Base-by-base conservation (phyloP, 305 asterid genomes). In the Nicotiana rustica region DNA sequence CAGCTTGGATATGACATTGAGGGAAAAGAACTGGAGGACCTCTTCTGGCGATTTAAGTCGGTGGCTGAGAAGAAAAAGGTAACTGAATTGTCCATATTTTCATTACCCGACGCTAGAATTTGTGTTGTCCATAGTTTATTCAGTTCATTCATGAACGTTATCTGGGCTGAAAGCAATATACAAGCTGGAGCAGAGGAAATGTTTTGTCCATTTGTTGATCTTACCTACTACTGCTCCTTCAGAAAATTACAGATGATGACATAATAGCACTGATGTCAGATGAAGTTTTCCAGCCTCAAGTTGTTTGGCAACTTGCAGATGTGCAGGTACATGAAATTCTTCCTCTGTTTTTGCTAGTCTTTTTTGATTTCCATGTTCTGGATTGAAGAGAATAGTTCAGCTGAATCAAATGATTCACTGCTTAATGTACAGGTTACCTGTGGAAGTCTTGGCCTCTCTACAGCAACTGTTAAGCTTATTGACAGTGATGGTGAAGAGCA, bases 61-160 rank as follows among this genome's bases (percentile, higher is more conserved):
- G 95, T 94, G 15, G 99, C 99, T 33, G 98, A 94, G 86, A 94
- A 88, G 84, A 96, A 96, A 89, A 96, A 96, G 98, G 98, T 96
- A 75, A 29, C 65, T 4, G 5, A 79, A 36, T 12, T 44, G 67
- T 36, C 66, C 18, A 19, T 49, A 25, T 64, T 41, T 5, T 31
- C 18, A 0, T 68, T 18, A 44, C 49, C 25, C 19, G 12, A 10
- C 1, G 0, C 15, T 41, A 29, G 41, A 68, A 55, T 55, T 55
- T 55, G 60, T 55, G 21, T 17, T 17, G 64, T 57, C 67, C 67
- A 61, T 33, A 31, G 44, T 66, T 31, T 29, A 4, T 13, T 31
- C 44, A 5, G 44, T 66, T 66, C 71, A 13, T 66, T 66, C 44
- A 31, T 31, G 71, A 66, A 4, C 2, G 10, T 66, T 66, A 66